Evolutionary conservation across 305 asterid genomes (phyloP).

Genomic region (Caryopteris hybrid): DNA sequence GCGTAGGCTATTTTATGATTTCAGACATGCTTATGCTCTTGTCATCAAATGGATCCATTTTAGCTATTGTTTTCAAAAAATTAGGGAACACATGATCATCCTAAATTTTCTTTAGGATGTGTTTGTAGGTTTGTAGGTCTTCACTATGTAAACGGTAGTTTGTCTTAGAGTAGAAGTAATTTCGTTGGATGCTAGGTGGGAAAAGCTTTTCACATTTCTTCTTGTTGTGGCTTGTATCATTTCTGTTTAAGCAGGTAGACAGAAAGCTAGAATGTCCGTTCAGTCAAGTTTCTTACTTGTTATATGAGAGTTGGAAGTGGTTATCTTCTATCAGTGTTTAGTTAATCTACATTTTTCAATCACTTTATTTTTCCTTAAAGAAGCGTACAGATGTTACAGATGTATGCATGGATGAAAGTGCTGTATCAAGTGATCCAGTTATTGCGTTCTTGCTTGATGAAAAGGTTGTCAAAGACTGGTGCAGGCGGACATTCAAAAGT

Average conservation of each 20-base stretch:
- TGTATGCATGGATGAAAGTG: constrained; percentile 98
- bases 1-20: background rate
- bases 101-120: background rate
- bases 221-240: background rate
- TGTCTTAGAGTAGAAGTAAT: no score
- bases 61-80: background rate
- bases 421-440: constrained; percentile 94
- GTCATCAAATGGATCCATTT: no score
- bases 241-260: constrained; percentile 3
- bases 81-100: background rate
- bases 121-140: background rate
- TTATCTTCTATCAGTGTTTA: constrained; percentile 14
- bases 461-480: constrained; percentile 98
- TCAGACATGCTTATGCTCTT: no score
- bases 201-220: background rate
- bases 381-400: constrained; percentile 71
- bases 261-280: background rate
- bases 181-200: background rate
- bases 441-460: constrained; percentile 91
- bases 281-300: background rate
- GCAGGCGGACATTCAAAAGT: constrained; percentile 65
- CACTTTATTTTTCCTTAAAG: constrained; percentile 48
- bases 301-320: constrained; percentile 1
- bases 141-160: no score
- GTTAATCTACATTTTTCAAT: background rate